Evolutionary conservation across 805 yeast species (phyloP), one percentile per base, ranked within the genome.

Genomic region (Schwanniomyces yamadae): DNA sequence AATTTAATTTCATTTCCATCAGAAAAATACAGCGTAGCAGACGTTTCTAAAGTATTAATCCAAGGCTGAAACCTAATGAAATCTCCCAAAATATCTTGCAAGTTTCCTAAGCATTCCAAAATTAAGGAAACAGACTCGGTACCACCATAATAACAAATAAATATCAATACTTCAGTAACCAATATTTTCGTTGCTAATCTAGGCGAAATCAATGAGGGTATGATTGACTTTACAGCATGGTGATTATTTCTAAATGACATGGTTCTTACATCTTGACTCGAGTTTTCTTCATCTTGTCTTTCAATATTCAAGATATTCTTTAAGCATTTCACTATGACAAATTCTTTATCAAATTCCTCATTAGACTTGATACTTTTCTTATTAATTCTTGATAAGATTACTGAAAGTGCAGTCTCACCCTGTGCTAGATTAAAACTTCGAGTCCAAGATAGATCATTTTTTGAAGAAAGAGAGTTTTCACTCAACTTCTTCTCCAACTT

Each of bases 341-440:
- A 63, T 37, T 69, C 74, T 35, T 49, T 60, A 34, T 67, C 72
- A 24, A 68, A 63, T 37, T 66, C 73, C 20, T 67, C 73, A 40
- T 69, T 67, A 3, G 71, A 62, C 44, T 69, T 69, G 41, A 67
- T 66, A 38, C 68, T 62, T 41, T 66, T 63, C 39, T 58, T 62
- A 44, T 66, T 69, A 23, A 67, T 55, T 25, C 69, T 50, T 3
- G 63, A 49, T 16, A 69, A 54, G 10, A 63, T 54, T 4, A 63
- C 71, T 0, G 70, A 57, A 9, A 68, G 53, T 0, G 73, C 73
- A 3, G 67, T 57, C 37, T 68, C 73, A 13, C 73, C 74, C 44
- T 68, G 72, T 1, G 63, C 61, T n/a, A 54, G 57, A n/a, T 53
- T 48, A 42, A 69, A 68, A 4, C 41, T 45, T 25, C 46, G 49